Base-by-base conservation (phyloP, 495 filamentous ascomycete species). In the Penicillium simplicissimum region DNA sequence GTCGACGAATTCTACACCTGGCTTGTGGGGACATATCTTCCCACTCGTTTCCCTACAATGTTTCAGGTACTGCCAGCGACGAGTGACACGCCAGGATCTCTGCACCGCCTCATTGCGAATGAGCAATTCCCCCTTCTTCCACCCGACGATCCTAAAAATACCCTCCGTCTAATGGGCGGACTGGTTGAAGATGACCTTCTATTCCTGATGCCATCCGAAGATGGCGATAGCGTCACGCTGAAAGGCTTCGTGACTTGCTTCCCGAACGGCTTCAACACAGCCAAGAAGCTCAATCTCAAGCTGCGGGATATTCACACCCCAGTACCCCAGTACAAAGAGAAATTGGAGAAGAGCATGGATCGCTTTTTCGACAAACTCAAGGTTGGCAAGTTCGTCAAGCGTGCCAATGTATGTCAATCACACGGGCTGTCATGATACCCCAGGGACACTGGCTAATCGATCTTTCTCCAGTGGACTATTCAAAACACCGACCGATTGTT, bases 181-280 rank as follows among this genome's bases (percentile, higher is more conserved):
- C 82, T 82, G 43, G 75, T 92, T 35, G 90, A 94, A 55, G 85
- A 88, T 38, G 90, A 94, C 63, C 79, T 92, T 68, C 82, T 92
- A 25, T 72, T 94, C 57, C 77, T 93, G 2, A 76, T 86, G 10
- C 87, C 87, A 1, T 61, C 51, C n/a, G 61, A 58, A 0, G 63
- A 64, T 38, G 64, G 59, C 19, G 64, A 69, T 35, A 51, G 59
- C 19, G 90, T 91, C 65, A 76, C 71, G 14, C 78, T 87, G n/a
- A 76, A 83, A 55, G 89, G 82, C 3, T 92, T 86, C 67, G 75
- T 86, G 28, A 85, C 84, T 47, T 90, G 88, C 67, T 91, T 86
- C 56, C 88, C 90, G 3, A 78, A 82, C 23, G 90, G 90, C 4
- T 90, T 92, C 64, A 77, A 86, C 42, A 85, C 86, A 7, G 65